Evolutionary conservation across 352 stramenopile genomes (phyloP), one percentile per base, ranked within the genome.

Genomic region (Phytopythium kandeliae): DNA sequence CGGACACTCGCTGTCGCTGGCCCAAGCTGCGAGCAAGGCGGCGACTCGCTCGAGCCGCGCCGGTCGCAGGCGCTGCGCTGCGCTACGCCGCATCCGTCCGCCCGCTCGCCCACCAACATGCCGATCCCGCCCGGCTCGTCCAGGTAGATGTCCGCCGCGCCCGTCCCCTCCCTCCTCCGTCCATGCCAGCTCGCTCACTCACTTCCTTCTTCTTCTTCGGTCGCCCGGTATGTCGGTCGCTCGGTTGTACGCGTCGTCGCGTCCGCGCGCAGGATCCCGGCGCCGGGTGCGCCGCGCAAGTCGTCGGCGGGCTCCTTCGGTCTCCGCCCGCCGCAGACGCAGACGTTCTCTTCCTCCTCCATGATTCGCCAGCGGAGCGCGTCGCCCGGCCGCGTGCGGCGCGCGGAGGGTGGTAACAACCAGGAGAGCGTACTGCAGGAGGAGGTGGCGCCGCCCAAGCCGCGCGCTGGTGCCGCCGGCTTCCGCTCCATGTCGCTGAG

Each of bases 271-370:
- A 69, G 61, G 33, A 65, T 69, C 36, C 57, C 52, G 24, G 45
- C 52, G 30, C 34, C 52, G 4, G 61, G 61, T 2, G n/a, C n/a
- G n/a, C 52, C 49, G 38, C 61, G 61, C 28, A 65, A 65, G 26
- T 30, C 42, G 21, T n/a, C 30, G 37, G 42, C 40, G 0, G 16
- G 2, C 7, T 43, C 54, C 0, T 30, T 46, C 40, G 40, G 40
- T 3, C 36, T 57, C 25, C 60, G 60, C 2, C 51, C 60, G 12
- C 41, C 57, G 22, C 60, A 58, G 30, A 50, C 60, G 35, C 41
- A n/a, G n/a, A n/a, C n/a, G n/a, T n/a, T n/a, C n/a, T n/a, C n/a
- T n/a, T n/a, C 48, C 38, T 67, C 60, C 40, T 35, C 31, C 19
- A 19, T 35, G 19, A 26, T 42, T 26, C 38, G 44, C 9, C 26